Evolutionary conservation across 78 protist genomes (phyloP).

Genomic region (Monosiga brevicollis): DNA sequence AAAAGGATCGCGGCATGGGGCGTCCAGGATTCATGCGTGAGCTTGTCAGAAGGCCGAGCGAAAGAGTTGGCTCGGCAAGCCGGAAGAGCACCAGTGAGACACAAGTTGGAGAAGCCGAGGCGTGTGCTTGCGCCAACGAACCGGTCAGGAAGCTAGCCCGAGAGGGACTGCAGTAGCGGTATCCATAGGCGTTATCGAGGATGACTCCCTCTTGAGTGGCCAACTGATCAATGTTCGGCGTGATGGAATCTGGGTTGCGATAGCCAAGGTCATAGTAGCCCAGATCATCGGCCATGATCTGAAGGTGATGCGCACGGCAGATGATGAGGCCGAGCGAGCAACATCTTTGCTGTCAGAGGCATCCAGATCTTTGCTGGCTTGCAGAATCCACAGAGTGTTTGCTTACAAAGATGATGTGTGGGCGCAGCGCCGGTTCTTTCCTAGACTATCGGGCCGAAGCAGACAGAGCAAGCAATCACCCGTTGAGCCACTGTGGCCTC

Average conservation of each 20-base stretch:
- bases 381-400: no score
- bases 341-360: neutral
- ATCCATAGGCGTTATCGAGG: neutral
- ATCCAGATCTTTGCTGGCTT: neutral
- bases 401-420: no score
- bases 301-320: neutral
- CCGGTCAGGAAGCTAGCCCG: neutral
- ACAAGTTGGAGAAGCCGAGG: no score
- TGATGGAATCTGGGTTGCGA: neutral
- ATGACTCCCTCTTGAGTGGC: neutral
- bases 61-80: no score
- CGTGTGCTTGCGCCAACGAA: no score
- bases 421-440: no score
- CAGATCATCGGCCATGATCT: neutral
- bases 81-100: no score
- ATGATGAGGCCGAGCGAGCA: neutral
- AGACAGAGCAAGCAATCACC: neutral
- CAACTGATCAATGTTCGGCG: neutral
- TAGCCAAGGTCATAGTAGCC: neutral
- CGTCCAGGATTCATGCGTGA: no score
- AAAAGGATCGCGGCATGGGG: no score
- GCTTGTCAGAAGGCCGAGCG: no score
- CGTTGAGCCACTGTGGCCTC: neutral
- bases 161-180: neutral
- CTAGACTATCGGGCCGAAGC: no score